These are phyloP conservation scores for Scheffersomyces titani DNA, from an alignment of 1,139 yeast species.

Conservation along the genomic window DNA sequence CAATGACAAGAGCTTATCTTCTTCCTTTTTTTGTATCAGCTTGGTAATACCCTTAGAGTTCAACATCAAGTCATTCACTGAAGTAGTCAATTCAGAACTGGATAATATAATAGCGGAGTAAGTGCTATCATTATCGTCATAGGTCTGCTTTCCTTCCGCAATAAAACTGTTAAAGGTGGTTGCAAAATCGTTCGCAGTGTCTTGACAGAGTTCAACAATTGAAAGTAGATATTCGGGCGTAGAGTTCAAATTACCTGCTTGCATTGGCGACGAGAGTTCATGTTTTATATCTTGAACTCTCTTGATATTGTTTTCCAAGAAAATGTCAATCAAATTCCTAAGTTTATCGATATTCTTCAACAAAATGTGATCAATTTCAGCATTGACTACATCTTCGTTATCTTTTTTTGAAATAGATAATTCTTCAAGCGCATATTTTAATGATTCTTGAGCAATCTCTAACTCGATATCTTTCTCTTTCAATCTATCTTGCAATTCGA, in stretches of 20 bases:
- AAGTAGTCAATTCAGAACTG: conserved; percentile 65
- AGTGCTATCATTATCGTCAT: conserved; percentile 61
- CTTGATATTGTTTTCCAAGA: conserved; percentile 67
- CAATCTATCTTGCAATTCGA: conserved; percentile 46
- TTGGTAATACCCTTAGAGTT: conserved; percentile 72
- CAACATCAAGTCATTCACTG: conserved; percentile 65
- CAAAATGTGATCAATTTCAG: conserved; percentile 58
- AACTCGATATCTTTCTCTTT: conserved; percentile 76
- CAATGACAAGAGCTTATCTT: conserved; percentile 49
- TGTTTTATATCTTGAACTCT: conserved; percentile 73
- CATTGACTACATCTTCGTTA: conserved; percentile 55
- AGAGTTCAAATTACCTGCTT: conserved; percentile 79
- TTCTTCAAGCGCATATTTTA: conserved; percentile 71
- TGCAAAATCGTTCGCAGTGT: conserved; percentile 79
- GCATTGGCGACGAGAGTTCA: conserved; percentile 77
- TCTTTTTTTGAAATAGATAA: conserved; percentile 58
- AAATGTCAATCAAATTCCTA: conserved; percentile 66
- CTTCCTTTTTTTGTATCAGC: conserved; percentile 53
- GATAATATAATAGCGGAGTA: conserved; percentile 59
- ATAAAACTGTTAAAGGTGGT: conserved; percentile 74
- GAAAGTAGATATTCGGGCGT: conserved; percentile 74
- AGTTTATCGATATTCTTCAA: conserved; percentile 53
- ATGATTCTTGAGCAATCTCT: conserved; percentile 76
- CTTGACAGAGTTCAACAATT: conserved; percentile 69
- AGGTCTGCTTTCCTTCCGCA: conserved; percentile 68